Percentiles rank a stretch among this genome's conserved stretches.
These are phyloP conservation scores for Cercospora janseana DNA, from an alignment of 2,329 filamentous ascomycete species.

Conservation along the genomic window DNA sequence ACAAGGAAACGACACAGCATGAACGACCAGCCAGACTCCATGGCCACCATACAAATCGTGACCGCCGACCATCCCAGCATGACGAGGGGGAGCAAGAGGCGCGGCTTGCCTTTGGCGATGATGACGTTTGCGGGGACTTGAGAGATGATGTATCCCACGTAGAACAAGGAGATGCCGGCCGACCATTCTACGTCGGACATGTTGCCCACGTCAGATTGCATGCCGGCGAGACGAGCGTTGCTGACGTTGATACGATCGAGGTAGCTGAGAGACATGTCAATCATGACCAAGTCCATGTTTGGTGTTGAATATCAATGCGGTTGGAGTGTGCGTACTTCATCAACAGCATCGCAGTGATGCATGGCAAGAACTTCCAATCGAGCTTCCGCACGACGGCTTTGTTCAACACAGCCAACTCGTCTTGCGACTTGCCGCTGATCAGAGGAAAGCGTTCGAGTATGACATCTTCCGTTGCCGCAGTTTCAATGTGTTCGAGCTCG, in stretches of 20 bases:
- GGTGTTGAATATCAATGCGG: background rate
- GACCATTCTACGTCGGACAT: slow-evolving; percentile 16
- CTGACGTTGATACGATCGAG: slow-evolving; percentile 45
- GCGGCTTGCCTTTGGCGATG: slow-evolving; percentile 15
- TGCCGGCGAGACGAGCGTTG: slow-evolving; percentile 41
- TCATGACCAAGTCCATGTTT: background rate
- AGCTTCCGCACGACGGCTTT: slow-evolving; percentile 17
- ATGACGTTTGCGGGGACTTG: slow-evolving; percentile 16
- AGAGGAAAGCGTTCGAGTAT: slow-evolving; percentile 15
- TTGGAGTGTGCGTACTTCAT: slow-evolving; percentile 9
- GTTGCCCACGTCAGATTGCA: slow-evolving; percentile 29
- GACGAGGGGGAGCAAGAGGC: slow-evolving; percentile 1
- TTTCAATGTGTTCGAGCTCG: slow-evolving; percentile 14
- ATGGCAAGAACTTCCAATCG: slow-evolving; percentile 21
- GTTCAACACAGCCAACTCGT: slow-evolving; percentile 12
- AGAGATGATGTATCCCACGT: slow-evolving; percentile 17
- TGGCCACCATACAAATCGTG: slow-evolving; percentile 14
- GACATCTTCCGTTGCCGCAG: background rate
- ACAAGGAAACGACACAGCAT: slow-evolving; percentile 48
- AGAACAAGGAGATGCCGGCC: slow-evolving; percentile 15
- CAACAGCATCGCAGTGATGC: slow-evolving; percentile 15
- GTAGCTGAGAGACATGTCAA: slow-evolving; percentile 10
- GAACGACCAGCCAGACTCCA: slow-evolving; percentile 42
- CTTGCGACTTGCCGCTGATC: slow-evolving; percentile 13
- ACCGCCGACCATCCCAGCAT: slow-evolving; percentile 14